These are phyloP conservation scores for Alternaria consortialis DNA, from an alignment of 2,329 filamentous ascomycete species.

Conservation along the genomic window DNA sequence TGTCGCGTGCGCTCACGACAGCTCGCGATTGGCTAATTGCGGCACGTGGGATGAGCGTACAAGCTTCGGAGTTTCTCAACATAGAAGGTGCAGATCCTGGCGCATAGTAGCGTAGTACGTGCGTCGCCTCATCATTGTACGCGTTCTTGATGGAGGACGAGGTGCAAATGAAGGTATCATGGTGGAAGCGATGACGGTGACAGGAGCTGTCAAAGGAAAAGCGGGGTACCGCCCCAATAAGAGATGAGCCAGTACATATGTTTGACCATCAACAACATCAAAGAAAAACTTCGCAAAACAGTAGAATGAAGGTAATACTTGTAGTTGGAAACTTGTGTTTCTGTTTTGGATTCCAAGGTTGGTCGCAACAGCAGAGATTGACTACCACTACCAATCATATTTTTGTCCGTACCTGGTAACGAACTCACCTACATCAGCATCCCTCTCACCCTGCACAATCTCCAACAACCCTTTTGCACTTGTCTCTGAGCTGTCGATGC, in stretches of 20 bases:
- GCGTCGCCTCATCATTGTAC: not conserved
- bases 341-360: not conserved
- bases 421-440: conserved; percentile 39
- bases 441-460: conserved; percentile 43
- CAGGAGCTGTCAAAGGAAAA: not conserved
- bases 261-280: not conserved
- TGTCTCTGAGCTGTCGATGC: conserved; percentile 40
- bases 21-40: conserved; percentile 20
- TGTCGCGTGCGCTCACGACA: conserved; percentile 22
- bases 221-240: not conserved
- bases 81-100: not conserved
- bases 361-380: not conserved
- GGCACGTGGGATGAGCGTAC: not conserved
- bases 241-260: not conserved
- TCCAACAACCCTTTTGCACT: conserved; percentile 44
- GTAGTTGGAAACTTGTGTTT: not conserved
- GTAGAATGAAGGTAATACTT: not conserved
- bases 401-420: conserved; percentile 31
- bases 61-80: not conserved
- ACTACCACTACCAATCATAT: conserved; percentile 27
- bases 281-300: not conserved
- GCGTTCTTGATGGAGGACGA: not conserved
- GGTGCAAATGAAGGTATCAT: not conserved
- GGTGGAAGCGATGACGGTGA: not conserved
- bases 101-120: not conserved